phyloP scores from a whole-genome alignment of 345 rosid genomes.

The Hibiscus tridactylites region DNA sequence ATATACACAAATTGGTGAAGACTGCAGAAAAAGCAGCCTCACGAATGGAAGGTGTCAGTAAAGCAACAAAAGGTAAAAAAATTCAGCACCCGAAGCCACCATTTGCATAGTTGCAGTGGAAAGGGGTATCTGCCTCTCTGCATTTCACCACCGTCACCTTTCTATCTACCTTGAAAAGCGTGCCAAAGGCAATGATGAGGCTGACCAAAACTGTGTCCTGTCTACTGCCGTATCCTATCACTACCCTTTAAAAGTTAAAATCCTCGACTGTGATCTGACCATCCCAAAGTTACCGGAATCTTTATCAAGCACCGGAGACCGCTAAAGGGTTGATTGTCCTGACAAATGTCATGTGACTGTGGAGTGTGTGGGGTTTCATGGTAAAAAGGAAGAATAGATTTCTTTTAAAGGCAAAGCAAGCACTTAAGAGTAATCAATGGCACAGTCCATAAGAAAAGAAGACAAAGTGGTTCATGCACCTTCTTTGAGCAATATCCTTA shows the following conservation, averaged over 20 bases:
- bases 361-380: conserved; percentile 16
- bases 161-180: conserved; percentile 12
- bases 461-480: conserved; percentile 14
- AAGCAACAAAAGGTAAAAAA: not conserved
- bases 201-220: not conserved
- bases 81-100: not conserved
- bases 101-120: not conserved
- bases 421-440: not conserved
- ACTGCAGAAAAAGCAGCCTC: not conserved
- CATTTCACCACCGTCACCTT: conserved; percentile 3
- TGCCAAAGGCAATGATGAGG: conserved; percentile 6
- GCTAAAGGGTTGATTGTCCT: conserved; percentile 2
- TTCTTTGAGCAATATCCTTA: not conserved
- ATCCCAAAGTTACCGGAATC: conserved; percentile 2
- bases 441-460: not conserved
- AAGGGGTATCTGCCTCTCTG: not conserved
- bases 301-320: not conserved
- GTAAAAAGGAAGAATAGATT: not conserved
- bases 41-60: not conserved
- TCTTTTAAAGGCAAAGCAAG: not conserved
- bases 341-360: not conserved
- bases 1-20: not conserved
- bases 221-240: not conserved
- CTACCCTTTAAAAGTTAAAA: not conserved
- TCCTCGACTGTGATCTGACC: not conserved